Conservation (phyloP, 176 grass and related monocot genomes). For the Saccharum spontaneum region DNA sequence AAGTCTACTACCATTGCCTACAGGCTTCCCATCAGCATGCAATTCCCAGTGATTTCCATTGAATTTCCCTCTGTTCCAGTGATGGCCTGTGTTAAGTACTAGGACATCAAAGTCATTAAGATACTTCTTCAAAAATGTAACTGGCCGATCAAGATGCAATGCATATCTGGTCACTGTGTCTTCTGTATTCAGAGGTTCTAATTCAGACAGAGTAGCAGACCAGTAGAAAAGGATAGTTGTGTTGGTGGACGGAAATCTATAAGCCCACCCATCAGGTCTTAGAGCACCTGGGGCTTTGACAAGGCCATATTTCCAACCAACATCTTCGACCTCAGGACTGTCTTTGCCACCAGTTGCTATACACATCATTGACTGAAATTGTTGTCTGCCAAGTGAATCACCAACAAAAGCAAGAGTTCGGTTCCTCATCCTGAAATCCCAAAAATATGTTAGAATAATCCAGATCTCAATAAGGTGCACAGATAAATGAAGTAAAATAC, state of each 20-base stretch:
- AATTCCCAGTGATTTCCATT: constrained; percentile 78
- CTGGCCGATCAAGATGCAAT: constrained; percentile 91
- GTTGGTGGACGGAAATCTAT: constrained; percentile 75
- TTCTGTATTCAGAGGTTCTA: constrained; percentile 65
- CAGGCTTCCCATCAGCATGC: constrained; percentile 61
- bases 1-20: constrained; percentile 43
- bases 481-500: constrained; percentile 40
- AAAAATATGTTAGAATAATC: constrained; percentile 30
- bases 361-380: constrained; percentile 98
- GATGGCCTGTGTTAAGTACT: constrained; percentile 95
- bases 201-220: constrained; percentile 93
- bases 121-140: constrained; percentile 79
- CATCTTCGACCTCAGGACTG: constrained; percentile 64
- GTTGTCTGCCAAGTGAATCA: constrained; percentile 95
- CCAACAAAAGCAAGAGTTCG: constrained; percentile 93
- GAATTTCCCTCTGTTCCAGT: constrained; percentile 99
- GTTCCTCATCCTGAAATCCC: constrained; percentile 66
- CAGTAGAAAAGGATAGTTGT: constrained; percentile 95
- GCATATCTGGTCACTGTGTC: constrained; percentile 58
- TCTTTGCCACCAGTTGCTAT: constrained; percentile 78
- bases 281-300: constrained; percentile 78
- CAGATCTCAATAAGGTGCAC: neutral
- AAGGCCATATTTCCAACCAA: constrained; percentile 75
- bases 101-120: constrained; percentile 70
- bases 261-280: constrained; percentile 94